Conservation (phyloP, 345 rosid species). For the Eucalyptus lansdowneana region DNA sequence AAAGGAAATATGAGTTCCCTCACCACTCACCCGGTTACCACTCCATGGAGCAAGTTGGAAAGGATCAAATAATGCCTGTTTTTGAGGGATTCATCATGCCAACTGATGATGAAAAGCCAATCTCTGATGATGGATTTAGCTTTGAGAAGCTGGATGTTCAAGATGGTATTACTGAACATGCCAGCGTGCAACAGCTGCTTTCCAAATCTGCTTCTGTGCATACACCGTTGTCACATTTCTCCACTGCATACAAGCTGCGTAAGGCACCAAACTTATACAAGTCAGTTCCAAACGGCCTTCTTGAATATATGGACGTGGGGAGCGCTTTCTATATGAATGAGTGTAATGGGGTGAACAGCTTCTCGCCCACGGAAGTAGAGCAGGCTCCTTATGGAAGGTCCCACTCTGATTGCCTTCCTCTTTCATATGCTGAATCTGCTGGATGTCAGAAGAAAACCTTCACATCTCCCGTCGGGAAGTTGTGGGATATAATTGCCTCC, state of each 20-base stretch:
- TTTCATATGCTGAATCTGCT: constrained; percentile 17
- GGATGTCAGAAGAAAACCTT: constrained; percentile 35
- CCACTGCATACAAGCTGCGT: constrained; percentile 22
- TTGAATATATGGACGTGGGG: constrained; percentile 29
- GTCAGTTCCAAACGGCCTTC: constrained; percentile 58
- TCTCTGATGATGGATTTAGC: constrained; percentile 11
- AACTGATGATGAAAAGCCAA: constrained; percentile 20
- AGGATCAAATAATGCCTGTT: constrained; percentile 34
- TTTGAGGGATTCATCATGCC: constrained; percentile 53
- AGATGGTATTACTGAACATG: constrained; percentile 36
- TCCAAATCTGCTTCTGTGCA: constrained; percentile 47
- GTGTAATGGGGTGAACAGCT: constrained; percentile 2
- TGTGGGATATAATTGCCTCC: constrained; percentile 56
- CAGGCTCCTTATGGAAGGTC: constrained; percentile 17
- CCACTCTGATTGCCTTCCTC: constrained; percentile 30
- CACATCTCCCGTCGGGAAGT: constrained; percentile 54
- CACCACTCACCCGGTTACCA: constrained; percentile 7
- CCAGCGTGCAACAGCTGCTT: constrained; percentile 47
- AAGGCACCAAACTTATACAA: constrained; percentile 23
- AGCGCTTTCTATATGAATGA: not conserved
- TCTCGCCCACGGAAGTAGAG: constrained; percentile 13
- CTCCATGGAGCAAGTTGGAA: constrained; percentile 4
- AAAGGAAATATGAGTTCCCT: constrained; percentile 6
- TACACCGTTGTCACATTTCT: constrained; percentile 47
- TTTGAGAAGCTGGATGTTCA: constrained; percentile 38